Evolutionary conservation across 768 basidiomycete species (phyloP).

Genomic region (Tricholoma furcatifolium): DNA sequence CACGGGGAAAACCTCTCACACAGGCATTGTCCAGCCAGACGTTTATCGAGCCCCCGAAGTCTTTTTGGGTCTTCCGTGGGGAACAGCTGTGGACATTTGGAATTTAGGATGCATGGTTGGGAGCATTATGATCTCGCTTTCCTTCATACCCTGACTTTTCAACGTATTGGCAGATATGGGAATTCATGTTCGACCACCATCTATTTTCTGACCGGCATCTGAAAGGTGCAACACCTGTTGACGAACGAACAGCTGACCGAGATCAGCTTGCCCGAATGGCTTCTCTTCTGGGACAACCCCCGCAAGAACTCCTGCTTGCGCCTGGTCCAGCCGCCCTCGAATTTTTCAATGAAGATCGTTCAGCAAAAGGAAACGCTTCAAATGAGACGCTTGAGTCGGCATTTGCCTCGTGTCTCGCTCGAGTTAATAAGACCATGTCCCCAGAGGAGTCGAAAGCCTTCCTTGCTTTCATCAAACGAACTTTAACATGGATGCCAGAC

Average conservation of each 20-base stretch:
- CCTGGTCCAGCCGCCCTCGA: background rate
- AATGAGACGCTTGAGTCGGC: background rate
- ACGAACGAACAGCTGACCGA: background rate
- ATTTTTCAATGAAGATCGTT: constrained; percentile 2
- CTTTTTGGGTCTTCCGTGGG: background rate
- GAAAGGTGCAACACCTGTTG: background rate
- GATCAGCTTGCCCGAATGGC: constrained; percentile 2
- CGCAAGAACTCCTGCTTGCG: background rate
- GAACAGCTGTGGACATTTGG: background rate
- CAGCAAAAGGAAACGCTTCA: background rate
- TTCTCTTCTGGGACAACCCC: background rate
- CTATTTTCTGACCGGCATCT: background rate
- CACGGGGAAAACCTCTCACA: background rate
- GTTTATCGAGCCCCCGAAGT: background rate
- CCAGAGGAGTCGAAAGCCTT: background rate
- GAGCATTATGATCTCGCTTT: background rate
- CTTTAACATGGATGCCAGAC: background rate
- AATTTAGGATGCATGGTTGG: background rate
- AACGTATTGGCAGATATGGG: background rate
- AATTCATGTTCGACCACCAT: background rate
- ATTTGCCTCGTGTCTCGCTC: background rate
- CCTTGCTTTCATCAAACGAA: constrained; percentile 1
- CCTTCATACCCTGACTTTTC: too few relatives aligned
- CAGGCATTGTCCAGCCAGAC: background rate
- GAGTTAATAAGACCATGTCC: background rate